phyloP scores from a whole-genome alignment of 305 asterid species.

The Striga hermonthica region DNA sequence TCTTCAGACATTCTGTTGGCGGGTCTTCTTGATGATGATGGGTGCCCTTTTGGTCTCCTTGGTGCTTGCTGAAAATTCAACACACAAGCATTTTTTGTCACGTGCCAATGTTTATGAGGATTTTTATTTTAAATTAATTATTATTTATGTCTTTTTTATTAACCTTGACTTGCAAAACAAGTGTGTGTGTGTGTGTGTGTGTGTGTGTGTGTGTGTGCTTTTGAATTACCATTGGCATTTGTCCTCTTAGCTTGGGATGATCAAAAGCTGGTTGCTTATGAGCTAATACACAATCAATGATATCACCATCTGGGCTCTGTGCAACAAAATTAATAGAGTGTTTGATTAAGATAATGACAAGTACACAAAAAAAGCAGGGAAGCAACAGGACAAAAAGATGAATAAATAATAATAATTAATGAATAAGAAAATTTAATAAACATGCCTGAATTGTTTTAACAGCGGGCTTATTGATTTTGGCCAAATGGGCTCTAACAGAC shows the following conservation, averaged over 20 bases:
- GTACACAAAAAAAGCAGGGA: no score
- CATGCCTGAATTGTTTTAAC: constrained; percentile 74
- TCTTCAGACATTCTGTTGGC: constrained; percentile 41
- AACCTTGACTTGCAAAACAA: no score
- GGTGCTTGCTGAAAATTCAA: constrained; percentile 59
- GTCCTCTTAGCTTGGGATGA: constrained; percentile 69
- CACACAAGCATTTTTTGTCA: no score
- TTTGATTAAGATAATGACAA: no score
- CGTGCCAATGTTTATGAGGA: no score
- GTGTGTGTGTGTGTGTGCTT: no score
- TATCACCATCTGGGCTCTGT: constrained; percentile 80
- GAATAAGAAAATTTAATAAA: neutral
- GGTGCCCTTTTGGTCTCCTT: constrained; percentile 66
- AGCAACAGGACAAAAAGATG: no score
- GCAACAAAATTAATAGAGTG: neutral
- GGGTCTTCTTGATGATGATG: no score
- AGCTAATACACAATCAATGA: constrained; percentile 72
- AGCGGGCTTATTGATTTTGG: constrained; percentile 70
- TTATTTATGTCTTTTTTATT: no score
- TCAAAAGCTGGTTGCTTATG: constrained; percentile 91
- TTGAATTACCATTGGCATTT: constrained; percentile 69
- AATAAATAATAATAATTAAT: no score
- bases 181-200: no score
- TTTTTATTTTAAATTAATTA: no score
- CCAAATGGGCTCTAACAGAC: constrained; percentile 49